Base-by-base conservation (phyloP, 352 stramenopile species). In the Aphanomyces stellatus region DNA sequence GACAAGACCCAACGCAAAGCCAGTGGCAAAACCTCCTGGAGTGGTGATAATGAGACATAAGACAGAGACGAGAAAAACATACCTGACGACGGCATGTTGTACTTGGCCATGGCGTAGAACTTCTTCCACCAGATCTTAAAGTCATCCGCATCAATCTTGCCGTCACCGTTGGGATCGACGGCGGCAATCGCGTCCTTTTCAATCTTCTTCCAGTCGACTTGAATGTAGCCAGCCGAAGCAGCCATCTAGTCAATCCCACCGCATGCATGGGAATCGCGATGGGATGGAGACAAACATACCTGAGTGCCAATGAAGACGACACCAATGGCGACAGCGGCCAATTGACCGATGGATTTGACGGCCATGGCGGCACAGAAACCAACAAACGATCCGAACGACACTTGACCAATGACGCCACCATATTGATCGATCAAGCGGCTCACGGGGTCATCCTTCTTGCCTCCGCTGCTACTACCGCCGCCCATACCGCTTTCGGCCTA, bases 121-220 rank as follows among this genome's bases (percentile, higher is more conserved):
- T 85, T 82, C 28, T 82, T 62, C 69, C 88, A 82, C 75, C 79
- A 92, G 37, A 91, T 73, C 62, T 93, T 80, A 59, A 92, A 65
- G 69, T 96, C 88, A 37, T 88, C 72, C 69, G 79, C 82, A 42
- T 86, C 82, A 72, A 96, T 83, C 76, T 93, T 93, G 69, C 85
- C 86, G 53, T 96, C 86, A 63, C 80, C 79, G 70, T 95, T 83
- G 0, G 80, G 76, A 70, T 96, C 88, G 30, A 95, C 80, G n/a
- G 81, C 80, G 22, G 73, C 73, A 63, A 92, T 85, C 43, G 91
- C 80, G 69, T 94, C 87, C 57, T 89, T 89, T 61, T 96, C 82
- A 34, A 95, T 80, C 74, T 96, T 96, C 60, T 78, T 76, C 88
- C 87, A 96, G 71, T 95, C 88, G 64, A 96, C 91, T 63, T 94